Conservation (phyloP, 2,329 filamentous ascomycete species). For the Stagonosporopsis tanaceti region DNA sequence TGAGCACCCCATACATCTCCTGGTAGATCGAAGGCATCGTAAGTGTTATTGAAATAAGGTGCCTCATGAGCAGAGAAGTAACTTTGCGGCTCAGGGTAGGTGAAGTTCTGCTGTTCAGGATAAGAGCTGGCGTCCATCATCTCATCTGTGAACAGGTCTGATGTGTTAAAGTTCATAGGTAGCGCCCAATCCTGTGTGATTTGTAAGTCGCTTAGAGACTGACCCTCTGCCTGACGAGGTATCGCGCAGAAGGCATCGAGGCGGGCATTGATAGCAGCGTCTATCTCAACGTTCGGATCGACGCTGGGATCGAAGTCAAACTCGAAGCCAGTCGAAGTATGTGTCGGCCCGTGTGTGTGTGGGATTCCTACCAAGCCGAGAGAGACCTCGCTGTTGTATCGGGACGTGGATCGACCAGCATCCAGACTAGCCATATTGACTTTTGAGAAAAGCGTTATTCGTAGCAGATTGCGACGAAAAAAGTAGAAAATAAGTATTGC, state of each 20-base stretch:
- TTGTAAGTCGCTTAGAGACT: neutral
- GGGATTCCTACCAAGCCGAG: conserved; percentile 15
- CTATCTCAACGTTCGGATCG: neutral
- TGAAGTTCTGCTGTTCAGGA: neutral
- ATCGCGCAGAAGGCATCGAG: neutral
- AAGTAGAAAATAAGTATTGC: neutral
- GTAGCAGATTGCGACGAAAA: neutral
- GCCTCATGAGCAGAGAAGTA: conserved; percentile 6
- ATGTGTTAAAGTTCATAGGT: neutral
- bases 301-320: conserved; percentile 3
- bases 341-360: neutral
- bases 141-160: neutral
- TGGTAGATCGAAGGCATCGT: neutral
- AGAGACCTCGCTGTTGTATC: conserved; percentile 4
- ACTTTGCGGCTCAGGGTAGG: conserved; percentile 7
- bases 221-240: neutral
- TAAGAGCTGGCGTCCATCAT: neutral
- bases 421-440: neutral
- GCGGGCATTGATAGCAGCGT: conserved; percentile 1
- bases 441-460: neutral
- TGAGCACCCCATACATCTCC: neutral
- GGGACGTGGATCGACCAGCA: conserved; percentile 2
- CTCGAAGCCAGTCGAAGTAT: conserved; percentile 4
- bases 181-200: neutral
- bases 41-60: conserved; percentile 7